Conservation (phyloP, 805 yeast genomes). For the Hagleromyces aurorensis region DNA sequence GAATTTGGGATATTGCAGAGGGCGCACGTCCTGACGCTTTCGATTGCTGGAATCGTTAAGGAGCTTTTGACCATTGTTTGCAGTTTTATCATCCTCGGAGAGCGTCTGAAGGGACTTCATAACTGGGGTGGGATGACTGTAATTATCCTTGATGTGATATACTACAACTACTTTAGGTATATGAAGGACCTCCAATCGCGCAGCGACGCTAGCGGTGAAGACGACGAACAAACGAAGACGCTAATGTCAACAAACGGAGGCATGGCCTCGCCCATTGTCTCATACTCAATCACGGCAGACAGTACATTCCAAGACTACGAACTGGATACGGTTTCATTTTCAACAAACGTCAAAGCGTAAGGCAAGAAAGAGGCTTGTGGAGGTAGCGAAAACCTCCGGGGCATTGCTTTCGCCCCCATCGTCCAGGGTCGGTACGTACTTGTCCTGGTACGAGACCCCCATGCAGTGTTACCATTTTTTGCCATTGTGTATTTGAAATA, state of each 20-base stretch:
- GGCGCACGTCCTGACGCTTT: constrained; percentile 77
- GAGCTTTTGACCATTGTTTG: constrained; percentile 76
- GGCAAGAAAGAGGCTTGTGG: neutral
- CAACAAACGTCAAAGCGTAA: neutral
- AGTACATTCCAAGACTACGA: constrained; percentile 7
- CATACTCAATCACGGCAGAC: constrained; percentile 6
- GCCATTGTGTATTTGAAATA: no score
- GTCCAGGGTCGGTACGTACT: no score
- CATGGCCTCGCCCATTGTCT: constrained; percentile 4
- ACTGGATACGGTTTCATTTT: constrained; percentile 6
- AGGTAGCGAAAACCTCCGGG: constrained; percentile 1
- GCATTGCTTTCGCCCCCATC: no score
- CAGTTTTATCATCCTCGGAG: constrained; percentile 65
- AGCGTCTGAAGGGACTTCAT: constrained; percentile 47
- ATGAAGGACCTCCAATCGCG: constrained; percentile 10
- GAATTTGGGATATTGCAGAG: constrained; percentile 78
- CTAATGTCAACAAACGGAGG: constrained; percentile 1
- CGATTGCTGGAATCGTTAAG: constrained; percentile 89
- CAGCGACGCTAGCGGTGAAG: constrained; percentile 1
- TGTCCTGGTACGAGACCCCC: no score
- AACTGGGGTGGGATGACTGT: constrained; percentile 69
- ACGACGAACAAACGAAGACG: neutral
- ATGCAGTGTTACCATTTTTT: no score
- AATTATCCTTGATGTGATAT: constrained; percentile 69
- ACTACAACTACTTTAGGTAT: constrained; percentile 70